Conservation (phyloP, 148 eudicot genomes). For the Spergularia marina region DNA sequence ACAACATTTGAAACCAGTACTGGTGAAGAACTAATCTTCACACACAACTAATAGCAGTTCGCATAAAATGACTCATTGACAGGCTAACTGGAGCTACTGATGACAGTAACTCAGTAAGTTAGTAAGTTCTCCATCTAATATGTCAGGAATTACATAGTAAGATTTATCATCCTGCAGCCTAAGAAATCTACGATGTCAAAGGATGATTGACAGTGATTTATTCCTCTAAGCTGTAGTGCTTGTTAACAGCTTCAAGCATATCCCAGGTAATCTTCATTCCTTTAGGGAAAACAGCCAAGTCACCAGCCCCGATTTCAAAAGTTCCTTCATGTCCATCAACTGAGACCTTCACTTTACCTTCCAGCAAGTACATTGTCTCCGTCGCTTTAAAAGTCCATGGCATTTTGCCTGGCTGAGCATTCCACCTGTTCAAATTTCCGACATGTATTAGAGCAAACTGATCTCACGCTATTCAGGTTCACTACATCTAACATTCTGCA, state of each 20-base stretch:
- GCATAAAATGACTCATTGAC: not conserved
- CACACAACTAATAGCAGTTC: not conserved
- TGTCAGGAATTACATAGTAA: not conserved
- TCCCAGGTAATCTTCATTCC: slow-evolving; percentile 48
- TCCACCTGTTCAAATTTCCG: slow-evolving; percentile 28
- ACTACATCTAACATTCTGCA: slow-evolving; percentile 1
- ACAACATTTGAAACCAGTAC: not conserved
- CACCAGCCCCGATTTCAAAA: slow-evolving; percentile 37
- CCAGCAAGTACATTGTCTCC: slow-evolving; percentile 47
- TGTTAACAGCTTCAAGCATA: slow-evolving; percentile 39
- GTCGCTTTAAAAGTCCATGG: slow-evolving; percentile 42
- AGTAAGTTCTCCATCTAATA: not conserved
- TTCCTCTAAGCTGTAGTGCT: slow-evolving; percentile 33
- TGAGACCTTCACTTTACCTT: slow-evolving; percentile 42
- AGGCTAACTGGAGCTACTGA: not conserved
- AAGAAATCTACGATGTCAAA: not conserved
- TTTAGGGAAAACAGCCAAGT: slow-evolving; percentile 40
- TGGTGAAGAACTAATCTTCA: not conserved
- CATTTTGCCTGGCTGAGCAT: slow-evolving; percentile 32
- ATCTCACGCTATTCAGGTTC: not conserved
- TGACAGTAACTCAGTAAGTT: not conserved
- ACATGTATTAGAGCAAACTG: not conserved
- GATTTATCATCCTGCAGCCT: not conserved
- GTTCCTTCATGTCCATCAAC: slow-evolving; percentile 39
- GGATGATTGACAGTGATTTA: slow-evolving; percentile 13